Percentiles rank a stretch among this genome's conserved stretches.
Conservation (phyloP, 176 grass and related monocot genomes). For the Oryza nivara region DNA sequence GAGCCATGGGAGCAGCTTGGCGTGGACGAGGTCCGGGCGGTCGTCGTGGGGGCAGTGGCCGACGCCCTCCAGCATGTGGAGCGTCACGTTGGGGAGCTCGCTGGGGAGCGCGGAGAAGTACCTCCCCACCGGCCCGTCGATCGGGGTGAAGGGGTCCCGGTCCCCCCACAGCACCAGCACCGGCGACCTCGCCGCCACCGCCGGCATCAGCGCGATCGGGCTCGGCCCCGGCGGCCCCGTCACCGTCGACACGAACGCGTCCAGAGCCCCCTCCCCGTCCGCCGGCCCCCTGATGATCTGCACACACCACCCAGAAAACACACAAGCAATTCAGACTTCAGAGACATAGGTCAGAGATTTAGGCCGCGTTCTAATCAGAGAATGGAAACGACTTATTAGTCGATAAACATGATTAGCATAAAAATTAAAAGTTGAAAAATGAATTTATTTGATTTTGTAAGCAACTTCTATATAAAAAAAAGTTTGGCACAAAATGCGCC, state of each 20-base stretch:
- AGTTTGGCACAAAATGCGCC: too few relatives aligned
- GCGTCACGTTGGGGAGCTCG: slow-evolving; percentile 60
- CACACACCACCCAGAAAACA: neutral
- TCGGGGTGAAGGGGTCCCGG: slow-evolving; percentile 83
- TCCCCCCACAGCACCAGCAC: slow-evolving; percentile 85
- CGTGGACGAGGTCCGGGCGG: slow-evolving; percentile 77
- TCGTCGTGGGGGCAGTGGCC: slow-evolving; percentile 97
- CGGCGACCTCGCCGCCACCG: slow-evolving; percentile 57
- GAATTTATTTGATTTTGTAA: too few relatives aligned
- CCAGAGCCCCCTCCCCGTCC: slow-evolving; percentile 68
- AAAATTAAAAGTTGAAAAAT: too few relatives aligned
- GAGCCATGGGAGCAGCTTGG: slow-evolving; percentile 57
- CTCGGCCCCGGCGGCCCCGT: slow-evolving; percentile 80
- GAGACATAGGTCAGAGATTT: neutral
- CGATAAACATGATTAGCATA: too few relatives aligned
- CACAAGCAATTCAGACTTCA: neutral
- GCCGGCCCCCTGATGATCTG: slow-evolving; percentile 79
- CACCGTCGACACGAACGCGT: slow-evolving; percentile 93
- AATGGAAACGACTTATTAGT: too few relatives aligned
- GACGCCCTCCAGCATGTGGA: slow-evolving; percentile 69
- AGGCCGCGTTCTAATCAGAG: too few relatives aligned
- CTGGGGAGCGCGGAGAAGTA: slow-evolving; percentile 73
- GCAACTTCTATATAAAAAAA: too few relatives aligned
- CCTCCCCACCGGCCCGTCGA: slow-evolving; percentile 88
- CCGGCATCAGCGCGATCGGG: slow-evolving; percentile 70